Conservation (phyloP, 768 basidiomycete genomes). For the Termitomyces sp. region DNA sequence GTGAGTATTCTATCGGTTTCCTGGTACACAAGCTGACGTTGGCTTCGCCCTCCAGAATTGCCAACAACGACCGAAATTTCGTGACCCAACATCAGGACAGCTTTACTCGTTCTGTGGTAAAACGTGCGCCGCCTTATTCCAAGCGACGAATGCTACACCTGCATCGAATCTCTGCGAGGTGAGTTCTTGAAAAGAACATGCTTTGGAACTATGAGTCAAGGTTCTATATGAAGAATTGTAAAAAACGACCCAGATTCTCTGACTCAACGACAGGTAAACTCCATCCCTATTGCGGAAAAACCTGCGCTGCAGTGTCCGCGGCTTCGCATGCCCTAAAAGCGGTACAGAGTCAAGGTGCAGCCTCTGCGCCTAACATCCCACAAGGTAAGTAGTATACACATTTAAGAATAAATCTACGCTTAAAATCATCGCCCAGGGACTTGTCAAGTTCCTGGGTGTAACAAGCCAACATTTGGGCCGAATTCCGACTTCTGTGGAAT, state of each 20-base stretch:
- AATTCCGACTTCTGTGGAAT: not conserved
- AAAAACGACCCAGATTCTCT: not conserved
- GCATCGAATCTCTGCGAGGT: not conserved
- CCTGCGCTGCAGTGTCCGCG: not conserved
- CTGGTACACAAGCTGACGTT: no score
- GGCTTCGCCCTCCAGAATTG: conserved; percentile 43
- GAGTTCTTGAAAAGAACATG: not conserved
- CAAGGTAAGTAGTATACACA: not conserved
- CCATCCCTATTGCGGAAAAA: not conserved
- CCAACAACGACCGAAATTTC: conserved; percentile 56
- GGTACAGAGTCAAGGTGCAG: not conserved
- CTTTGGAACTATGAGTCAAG: not conserved
- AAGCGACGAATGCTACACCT: not conserved
- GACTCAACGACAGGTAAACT: not conserved
- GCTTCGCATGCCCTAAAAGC: not conserved
- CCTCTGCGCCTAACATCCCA: not conserved
- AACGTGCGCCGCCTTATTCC: conserved; percentile 41
- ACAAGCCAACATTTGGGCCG: not conserved
- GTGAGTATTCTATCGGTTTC: conserved; percentile 31
- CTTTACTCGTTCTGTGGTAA: conserved; percentile 56
- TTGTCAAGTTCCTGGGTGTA: conserved; percentile 1
- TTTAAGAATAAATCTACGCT: not conserved
- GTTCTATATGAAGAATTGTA: not conserved
- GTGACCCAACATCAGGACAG: conserved; percentile 44
- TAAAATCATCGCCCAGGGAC: not conserved